Conservation (phyloP, 2,329 filamentous ascomycete genomes). For the Lizonia empirigonia region DNA sequence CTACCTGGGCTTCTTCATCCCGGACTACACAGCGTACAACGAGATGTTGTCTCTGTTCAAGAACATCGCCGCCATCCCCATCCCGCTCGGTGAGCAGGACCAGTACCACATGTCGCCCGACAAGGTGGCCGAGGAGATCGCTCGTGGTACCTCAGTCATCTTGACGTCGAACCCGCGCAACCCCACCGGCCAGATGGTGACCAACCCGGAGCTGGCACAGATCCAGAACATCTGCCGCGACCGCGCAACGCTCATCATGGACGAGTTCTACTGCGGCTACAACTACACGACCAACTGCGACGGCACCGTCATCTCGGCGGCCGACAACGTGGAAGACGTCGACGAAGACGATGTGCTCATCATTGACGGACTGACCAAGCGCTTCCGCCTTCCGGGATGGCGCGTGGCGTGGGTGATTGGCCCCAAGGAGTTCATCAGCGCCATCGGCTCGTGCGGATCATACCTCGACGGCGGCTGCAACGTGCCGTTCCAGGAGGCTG, state of each 20-base stretch:
- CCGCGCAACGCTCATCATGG: constrained; percentile 88
- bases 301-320: constrained; percentile 84
- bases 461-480: constrained; percentile 95
- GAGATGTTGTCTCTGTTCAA: constrained; percentile 96
- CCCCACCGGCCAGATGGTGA: constrained; percentile 86
- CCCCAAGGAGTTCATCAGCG: constrained; percentile 94
- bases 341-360: constrained; percentile 81
- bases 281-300: constrained; percentile 95
- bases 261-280: constrained; percentile 91
- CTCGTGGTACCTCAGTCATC: constrained; percentile 78
- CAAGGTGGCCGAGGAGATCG: constrained; percentile 90
- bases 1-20: constrained; percentile 92
- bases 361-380: constrained; percentile 94
- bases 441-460: constrained; percentile 88
- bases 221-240: constrained; percentile 94
- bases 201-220: constrained; percentile 81
- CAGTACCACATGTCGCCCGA: constrained; percentile 92
- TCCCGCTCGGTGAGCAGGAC: constrained; percentile 79
- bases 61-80: constrained; percentile 62
- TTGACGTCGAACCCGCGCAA: constrained; percentile 95
- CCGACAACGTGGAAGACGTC: constrained; percentile 88
- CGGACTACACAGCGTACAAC: constrained; percentile 94
- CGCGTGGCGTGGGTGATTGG: constrained; percentile 95
- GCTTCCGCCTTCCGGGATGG: constrained; percentile 95
- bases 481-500: constrained; percentile 93